Base-by-base conservation (phyloP, 768 basidiomycete genomes). In the Tulasnella calospora region DNA sequence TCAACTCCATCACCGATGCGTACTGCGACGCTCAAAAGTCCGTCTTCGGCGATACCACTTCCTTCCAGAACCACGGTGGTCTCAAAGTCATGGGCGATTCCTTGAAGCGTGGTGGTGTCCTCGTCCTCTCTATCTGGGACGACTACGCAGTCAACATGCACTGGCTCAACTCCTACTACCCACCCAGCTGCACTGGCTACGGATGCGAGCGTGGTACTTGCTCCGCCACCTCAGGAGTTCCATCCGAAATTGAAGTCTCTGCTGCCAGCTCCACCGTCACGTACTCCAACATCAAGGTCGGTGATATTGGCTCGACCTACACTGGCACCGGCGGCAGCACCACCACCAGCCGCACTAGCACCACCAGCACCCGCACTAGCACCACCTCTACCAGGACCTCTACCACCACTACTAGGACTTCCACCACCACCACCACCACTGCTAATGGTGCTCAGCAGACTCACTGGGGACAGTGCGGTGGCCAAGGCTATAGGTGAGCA, bases 71-170 rank as follows among this genome's bases (percentile, higher is more conserved):
- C 77, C 83, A 85, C 79, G 88, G 88, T 74, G 87, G 88, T 47
- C 82, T 89, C 51, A 79, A 81, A 21, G 75, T 74, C 71, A 83
- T 85, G 82, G 83, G 83, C 79, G 77, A 81, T 70, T 82, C 87
- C 17, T 82, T 88, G 79, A 81, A 80, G 47, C 81, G 82, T 71
- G 88, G 88, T 69, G 86, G 87, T 85, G 88, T 88, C 51, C 84
- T 89, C 80, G 87, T 87, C 78, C 82, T 89, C 81, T 84, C 83
- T 71, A 78, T 89, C 80, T 89, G 89, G 89, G 89, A 89, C 82
- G 89, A 89, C 84, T 85, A 89, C 81, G 84, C 84, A 38, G 89
- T 83, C 79, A 84, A 86, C 83, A 89, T 89, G 89, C 46, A 78
- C 36, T 74, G 71, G 77, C 77, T 78, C 47, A 79, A 79, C 47